Evolutionary conservation across 129 eudicot genomes (phyloP), one percentile per base, ranked within the genome.

Genomic region (Chrysanthemum makinoi): DNA sequence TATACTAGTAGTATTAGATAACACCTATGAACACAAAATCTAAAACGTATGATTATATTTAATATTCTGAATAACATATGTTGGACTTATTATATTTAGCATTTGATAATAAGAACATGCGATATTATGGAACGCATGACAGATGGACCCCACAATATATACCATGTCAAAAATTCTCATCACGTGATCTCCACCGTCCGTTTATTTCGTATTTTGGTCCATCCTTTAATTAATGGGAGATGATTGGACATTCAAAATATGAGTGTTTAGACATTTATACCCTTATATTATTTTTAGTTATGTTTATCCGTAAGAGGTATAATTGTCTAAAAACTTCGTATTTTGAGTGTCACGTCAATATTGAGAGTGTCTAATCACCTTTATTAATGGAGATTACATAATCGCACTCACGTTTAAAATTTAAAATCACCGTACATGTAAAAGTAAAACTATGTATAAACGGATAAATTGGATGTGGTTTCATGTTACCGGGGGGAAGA

Each of bases 101-200:
- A 14, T 15, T 28, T 60, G 49, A 48, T 33, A 39, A 35, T 7
- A 63, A 63, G 71, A 52, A 64, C 72, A 74, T 51, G 77, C 62
- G 9, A 43, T 22, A 66, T 75, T 55, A 75, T 75, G 75, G 66
- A 43, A 71, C 66, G 75, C 75, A 71, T 71, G 75, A 71, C 68
- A 72, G 44, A 57, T 58, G 52, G 48, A 47, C 3, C 52, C 61
- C 74, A 79, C 79, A 39, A 39, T 6, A 39, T 39, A 39, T 39
- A 50, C 67, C 20, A 39, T 2, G 69, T 72, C 78, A 52, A 67
- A 69, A 43, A 7, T 14, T 17, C 17, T 44, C 18, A 52, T 66
- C 65, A 67, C 72, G 52, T 52, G 71, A 79, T 79, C 79, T 79
- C 67, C 54, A 43, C 79, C 79, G 79, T 68, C 65, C 60, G 33